phyloP scores from a whole-genome alignment of 805 yeast genomes.

The Pichia insulana region DNA sequence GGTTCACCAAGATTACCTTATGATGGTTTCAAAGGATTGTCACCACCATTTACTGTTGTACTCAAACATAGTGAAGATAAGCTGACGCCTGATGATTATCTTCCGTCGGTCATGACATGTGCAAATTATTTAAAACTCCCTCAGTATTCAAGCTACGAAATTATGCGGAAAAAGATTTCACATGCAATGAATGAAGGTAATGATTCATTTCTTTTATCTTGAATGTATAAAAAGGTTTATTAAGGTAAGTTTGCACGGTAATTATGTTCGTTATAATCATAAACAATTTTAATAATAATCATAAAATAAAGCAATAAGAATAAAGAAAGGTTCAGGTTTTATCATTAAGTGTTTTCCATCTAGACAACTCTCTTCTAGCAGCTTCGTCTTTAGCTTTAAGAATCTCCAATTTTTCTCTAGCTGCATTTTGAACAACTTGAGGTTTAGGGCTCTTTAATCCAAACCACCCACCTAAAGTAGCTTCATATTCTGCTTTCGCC shows the following conservation, averaged over 20 bases:
- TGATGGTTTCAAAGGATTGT: constrained; percentile 81
- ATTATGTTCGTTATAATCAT: neutral
- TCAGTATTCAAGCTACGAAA: constrained; percentile 54
- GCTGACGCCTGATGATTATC: constrained; percentile 59
- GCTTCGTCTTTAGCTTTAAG: constrained; percentile 16
- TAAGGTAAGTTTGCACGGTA: neutral
- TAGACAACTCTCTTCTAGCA: constrained; percentile 15
- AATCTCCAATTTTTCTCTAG: constrained; percentile 19
- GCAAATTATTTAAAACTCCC: constrained; percentile 91
- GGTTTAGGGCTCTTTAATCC: constrained; percentile 25
- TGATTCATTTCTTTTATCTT: constrained; percentile 76
- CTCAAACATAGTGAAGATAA: constrained; percentile 72
- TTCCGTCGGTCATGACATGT: constrained; percentile 98
- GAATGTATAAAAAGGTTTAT: constrained; percentile 5
- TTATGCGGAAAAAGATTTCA: constrained; percentile 48
- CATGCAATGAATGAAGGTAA: constrained; percentile 85
- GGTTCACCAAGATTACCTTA: constrained; percentile 90
- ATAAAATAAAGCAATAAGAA: neutral
- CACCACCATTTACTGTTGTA: constrained; percentile 83
- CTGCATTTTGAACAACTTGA: constrained; percentile 21
- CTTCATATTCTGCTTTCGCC: constrained; percentile 23
- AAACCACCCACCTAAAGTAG: constrained; percentile 23
- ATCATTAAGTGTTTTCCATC: constrained; percentile 8
- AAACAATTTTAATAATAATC: neutral
- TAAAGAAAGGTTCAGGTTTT: neutral